Evolutionary conservation across 2,329 filamentous ascomycete species (phyloP), one percentile per base, ranked within the genome.

Genomic region (Curvularia eragrostidis): DNA sequence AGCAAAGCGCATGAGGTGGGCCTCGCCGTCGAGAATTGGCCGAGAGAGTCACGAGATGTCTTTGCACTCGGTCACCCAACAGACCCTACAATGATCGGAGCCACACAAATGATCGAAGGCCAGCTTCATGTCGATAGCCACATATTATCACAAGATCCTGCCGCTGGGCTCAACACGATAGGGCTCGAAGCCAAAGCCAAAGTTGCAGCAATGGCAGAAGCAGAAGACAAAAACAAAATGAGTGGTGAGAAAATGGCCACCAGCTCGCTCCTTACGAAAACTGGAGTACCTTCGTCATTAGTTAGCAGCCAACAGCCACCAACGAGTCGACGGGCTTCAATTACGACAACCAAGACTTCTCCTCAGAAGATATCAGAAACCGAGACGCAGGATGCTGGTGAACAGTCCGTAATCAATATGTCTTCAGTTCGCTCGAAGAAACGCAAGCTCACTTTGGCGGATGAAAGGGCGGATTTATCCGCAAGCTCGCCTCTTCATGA

Each of bases 1-100:
- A 90, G 89, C 56, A 77, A 80, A 24, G 87, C 87, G 21, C 91
- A 94, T 65, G 91, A 97, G 71, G 83, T 97, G 56, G 92, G 92
- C 0, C 75, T 96, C 10, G 90, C 88, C 56, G 77, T 97, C 2
- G 72, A 85, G 2, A 78, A 85, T 28, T 92, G 94, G 70, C 89
- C 91, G 0, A 80, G 81, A 10, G 81, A 83, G 0, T 83, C 84
- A 3, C 84, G 84, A 2, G 74, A 79, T 15, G 81, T 84, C 3
- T 97, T 93, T 89, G 87, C 90, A 0, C 83, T 97, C 28, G 74
- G 74, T 3, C 69, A 68, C 9, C 75, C 77, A 1, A 67, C 80
- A 7, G 77, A 80, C 18, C 83, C 83, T 1, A 70, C 86, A 1
- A 77, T 89, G 28, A 78, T 88, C 21, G 87, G 87, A 0, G 79